Evolutionary conservation across 441 rosid genomes (phyloP), one percentile per base, ranked within the genome.

Genomic region (Pelargonium australe): DNA sequence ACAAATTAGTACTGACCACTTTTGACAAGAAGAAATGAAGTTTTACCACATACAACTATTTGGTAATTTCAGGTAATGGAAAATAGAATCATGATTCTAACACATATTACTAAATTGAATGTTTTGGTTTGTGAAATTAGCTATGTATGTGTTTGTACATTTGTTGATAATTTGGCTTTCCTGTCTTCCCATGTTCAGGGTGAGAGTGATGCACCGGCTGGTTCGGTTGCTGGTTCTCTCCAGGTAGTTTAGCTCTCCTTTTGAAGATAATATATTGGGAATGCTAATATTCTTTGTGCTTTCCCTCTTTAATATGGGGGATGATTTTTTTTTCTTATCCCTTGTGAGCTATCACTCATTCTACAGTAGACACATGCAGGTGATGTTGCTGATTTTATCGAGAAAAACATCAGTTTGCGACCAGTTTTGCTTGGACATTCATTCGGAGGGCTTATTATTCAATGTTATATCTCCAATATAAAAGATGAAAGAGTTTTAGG

Each of bases 341-440:
- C 58, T 11, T 63, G 14, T 68, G 13, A 45, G 53, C 12, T 45
- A 2, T 77, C 71, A 34, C 68, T 66, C 69, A 71, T 74, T 70
- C 45, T 83, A 84, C 83, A 79, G 84, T 92, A 90, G 98, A 89
- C 94, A 17, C 97, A 92, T 71, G 98, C 94, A 71, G 80, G 88
- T 78, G 94, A 87, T 78, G 80, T 90, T 25, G 96, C 91, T 2
- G 82, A 89, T 69, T 90, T 90, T 70, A 86, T 92, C 34, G 70
- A 83, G 74, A 80, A 81, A 65, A 84, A 79, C 40, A 81, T 90
- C 72, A 69, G 68, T 67, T 64, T 41, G 60, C 91, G 85, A 10
- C 97, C 96, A 1, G 87, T 89, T 25, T 82, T 90, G 77, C 79
- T 90, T 68, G 96, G 97, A 7, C 98, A 92, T 77, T 92, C 98